Evolutionary conservation across 305 asterid species (phyloP).

Genomic region (Vinca major): DNA sequence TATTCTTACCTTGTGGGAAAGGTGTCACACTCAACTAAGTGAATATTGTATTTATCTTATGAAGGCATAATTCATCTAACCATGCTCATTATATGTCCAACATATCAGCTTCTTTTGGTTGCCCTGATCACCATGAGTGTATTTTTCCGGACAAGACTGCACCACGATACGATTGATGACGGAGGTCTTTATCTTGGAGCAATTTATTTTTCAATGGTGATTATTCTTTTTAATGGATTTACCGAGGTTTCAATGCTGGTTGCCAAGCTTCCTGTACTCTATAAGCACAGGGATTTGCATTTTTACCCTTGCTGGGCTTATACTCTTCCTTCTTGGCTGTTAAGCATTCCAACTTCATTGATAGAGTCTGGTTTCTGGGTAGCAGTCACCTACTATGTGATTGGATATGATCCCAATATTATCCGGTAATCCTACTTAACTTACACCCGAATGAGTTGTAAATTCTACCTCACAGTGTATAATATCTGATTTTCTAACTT

Average conservation of each 20-base stretch:
- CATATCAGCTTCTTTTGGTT: slow-evolving; percentile 73
- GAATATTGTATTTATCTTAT: neutral
- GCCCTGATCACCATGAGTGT: slow-evolving; percentile 94
- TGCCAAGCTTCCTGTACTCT: slow-evolving; percentile 80
- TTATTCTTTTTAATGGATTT: slow-evolving; percentile 87
- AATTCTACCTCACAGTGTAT: slow-evolving; percentile 7
- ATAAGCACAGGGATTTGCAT: slow-evolving; percentile 86
- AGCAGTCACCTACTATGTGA: slow-evolving; percentile 72
- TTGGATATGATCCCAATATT: slow-evolving; percentile 88
- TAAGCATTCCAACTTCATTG: slow-evolving; percentile 76
- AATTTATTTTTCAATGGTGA: slow-evolving; percentile 75
- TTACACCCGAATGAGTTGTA: slow-evolving; percentile 5
- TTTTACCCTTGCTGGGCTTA: slow-evolving; percentile 93
- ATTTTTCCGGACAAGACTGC: slow-evolving; percentile 77
- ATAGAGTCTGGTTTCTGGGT: slow-evolving; percentile 92
- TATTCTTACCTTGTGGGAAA: neutral
- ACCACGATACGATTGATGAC: slow-evolving; percentile 74
- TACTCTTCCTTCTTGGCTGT: slow-evolving; percentile 83
- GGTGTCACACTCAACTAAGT: neutral
- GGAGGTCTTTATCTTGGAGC: slow-evolving; percentile 88
- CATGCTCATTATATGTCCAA: slow-evolving; percentile 16
- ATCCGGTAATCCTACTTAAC: slow-evolving; percentile 40
- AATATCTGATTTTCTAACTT: slow-evolving; percentile 9
- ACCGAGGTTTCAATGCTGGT: slow-evolving; percentile 93
- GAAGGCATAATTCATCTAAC: slow-evolving; percentile 2